Conservation (phyloP, 2,329 filamentous ascomycete species). For the Hansfordia pulvinata region DNA sequence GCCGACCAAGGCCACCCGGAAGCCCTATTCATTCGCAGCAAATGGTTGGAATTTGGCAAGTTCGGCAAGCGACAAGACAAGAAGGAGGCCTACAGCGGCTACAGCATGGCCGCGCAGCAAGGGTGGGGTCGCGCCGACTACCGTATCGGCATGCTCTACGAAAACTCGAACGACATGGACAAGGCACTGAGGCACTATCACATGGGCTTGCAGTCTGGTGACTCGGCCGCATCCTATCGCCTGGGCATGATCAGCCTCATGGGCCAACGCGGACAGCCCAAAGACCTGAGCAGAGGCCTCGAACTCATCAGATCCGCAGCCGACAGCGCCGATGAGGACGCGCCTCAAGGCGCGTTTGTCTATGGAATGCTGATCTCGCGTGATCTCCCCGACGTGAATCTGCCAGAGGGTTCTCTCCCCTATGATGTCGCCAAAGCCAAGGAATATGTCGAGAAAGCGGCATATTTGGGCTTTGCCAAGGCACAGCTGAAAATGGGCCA, state of each 20-base stretch:
- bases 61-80: constrained; percentile 86
- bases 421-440: constrained; percentile 61
- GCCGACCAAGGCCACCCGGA: constrained; percentile 87
- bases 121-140: constrained; percentile 87
- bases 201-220: constrained; percentile 61
- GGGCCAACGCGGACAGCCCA: constrained; percentile 80
- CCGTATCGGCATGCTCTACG: constrained; percentile 95
- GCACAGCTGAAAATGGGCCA: constrained; percentile 96
- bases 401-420: constrained; percentile 58
- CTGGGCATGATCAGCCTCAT: constrained; percentile 96
- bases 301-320: constrained; percentile 76
- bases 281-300: constrained; percentile 66
- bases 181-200: constrained; percentile 90
- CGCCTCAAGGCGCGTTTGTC: constrained; percentile 89
- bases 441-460: constrained; percentile 90
- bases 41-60: constrained; percentile 97
- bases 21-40: constrained; percentile 84
- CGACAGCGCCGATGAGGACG: constrained; percentile 84
- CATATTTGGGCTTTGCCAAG: constrained; percentile 90
- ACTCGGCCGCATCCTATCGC: constrained; percentile 77
- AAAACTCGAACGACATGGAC: constrained; percentile 81
- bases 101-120: constrained; percentile 71
- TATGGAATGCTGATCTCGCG: constrained; percentile 88
- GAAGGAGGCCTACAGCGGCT: constrained; percentile 83
- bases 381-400: constrained; percentile 78